Evolutionary conservation across 345 rosid species (phyloP).

Genomic region (Kernera saxatilis): DNA sequence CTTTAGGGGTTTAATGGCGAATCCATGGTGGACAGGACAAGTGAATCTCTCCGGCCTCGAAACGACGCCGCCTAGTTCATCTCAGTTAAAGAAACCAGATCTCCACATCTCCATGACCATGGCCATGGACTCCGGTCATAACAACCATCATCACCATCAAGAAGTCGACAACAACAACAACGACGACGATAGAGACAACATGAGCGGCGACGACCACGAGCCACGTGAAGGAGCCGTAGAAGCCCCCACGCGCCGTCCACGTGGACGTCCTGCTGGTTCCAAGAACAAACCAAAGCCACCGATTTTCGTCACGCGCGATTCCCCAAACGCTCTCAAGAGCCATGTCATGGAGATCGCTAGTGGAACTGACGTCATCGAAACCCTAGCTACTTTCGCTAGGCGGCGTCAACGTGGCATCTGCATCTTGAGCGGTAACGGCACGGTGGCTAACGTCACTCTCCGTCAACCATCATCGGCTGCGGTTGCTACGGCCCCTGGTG

Average conservation of each 20-base stretch:
- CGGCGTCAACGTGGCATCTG: constrained; percentile 54
- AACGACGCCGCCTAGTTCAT: constrained; percentile 46
- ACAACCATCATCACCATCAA: constrained; percentile 29
- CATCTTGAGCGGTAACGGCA: constrained; percentile 56
- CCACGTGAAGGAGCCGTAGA: constrained; percentile 63
- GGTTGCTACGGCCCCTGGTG: constrained; percentile 3
- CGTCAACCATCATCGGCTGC: constrained; percentile 37
- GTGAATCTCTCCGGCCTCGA: constrained; percentile 50
- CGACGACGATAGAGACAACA: constrained; percentile 40
- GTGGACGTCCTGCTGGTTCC: constrained; percentile 63
- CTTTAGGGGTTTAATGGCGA: constrained; percentile 47
- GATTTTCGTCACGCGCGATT: constrained; percentile 61
- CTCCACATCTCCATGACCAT: constrained; percentile 61
- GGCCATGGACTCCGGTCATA: constrained; percentile 34
- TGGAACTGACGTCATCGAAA: constrained; percentile 55
- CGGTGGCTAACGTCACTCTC: constrained; percentile 60
- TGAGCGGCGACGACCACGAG: constrained; percentile 46
- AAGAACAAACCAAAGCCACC: constrained; percentile 64
- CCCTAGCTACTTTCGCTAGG: constrained; percentile 54
- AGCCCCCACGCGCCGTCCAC: constrained; percentile 50
- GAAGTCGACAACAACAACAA: constrained; percentile 29
- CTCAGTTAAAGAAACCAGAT: constrained; percentile 68
- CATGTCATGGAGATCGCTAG: constrained; percentile 63
- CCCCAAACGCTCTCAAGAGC: constrained; percentile 62
- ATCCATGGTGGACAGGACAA: constrained; percentile 71